Percentiles rank a stretch among this genome's conserved stretches.
Evolutionary conservation across 2,329 filamentous ascomycete genomes (phyloP).

Genomic region (Hypoxylon sp.): DNA sequence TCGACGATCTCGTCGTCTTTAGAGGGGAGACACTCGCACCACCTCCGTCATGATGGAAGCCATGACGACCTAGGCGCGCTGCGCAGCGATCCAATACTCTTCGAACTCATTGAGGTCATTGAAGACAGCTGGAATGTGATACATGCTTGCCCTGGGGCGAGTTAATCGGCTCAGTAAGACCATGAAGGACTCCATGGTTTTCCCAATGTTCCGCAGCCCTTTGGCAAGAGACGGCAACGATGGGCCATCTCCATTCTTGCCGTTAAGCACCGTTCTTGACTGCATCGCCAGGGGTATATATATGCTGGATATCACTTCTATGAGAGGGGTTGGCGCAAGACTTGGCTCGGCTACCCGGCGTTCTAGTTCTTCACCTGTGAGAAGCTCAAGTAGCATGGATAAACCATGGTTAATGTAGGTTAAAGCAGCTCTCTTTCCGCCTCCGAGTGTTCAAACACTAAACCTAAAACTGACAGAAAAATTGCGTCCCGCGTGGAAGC

Average conservation of each 20-base stretch:
- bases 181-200: constrained; percentile 47
- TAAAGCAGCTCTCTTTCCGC: constrained; percentile 49
- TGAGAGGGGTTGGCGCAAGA: constrained; percentile 44
- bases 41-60: constrained; percentile 39
- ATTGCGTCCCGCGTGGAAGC: constrained; percentile 48
- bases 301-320: constrained; percentile 43
- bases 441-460: constrained; percentile 52
- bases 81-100: constrained; percentile 36
- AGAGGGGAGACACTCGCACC: constrained; percentile 28
- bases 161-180: constrained; percentile 43
- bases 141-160: constrained; percentile 10
- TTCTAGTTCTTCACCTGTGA: constrained; percentile 44
- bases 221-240: constrained; percentile 45
- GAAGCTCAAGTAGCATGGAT: constrained; percentile 49
- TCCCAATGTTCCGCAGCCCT: constrained; percentile 37
- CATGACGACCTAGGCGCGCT: constrained; percentile 33
- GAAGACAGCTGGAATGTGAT: constrained; percentile 40
- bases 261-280: constrained; percentile 42
- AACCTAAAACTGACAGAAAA: constrained; percentile 50
- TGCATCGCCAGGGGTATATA: constrained; percentile 42
- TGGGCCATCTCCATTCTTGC: constrained; percentile 35
- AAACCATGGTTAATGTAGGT: constrained; percentile 54
- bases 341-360: constrained; percentile 37
- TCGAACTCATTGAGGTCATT: constrained; percentile 45
- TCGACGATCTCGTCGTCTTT: constrained; percentile 31